A percentile compares a stretch with the other conserved stretches of the same genome.
These are phyloP conservation scores for Copromyces sp. DNA, from an alignment of 495 filamentous ascomycete genomes.

Conservation along the genomic window DNA sequence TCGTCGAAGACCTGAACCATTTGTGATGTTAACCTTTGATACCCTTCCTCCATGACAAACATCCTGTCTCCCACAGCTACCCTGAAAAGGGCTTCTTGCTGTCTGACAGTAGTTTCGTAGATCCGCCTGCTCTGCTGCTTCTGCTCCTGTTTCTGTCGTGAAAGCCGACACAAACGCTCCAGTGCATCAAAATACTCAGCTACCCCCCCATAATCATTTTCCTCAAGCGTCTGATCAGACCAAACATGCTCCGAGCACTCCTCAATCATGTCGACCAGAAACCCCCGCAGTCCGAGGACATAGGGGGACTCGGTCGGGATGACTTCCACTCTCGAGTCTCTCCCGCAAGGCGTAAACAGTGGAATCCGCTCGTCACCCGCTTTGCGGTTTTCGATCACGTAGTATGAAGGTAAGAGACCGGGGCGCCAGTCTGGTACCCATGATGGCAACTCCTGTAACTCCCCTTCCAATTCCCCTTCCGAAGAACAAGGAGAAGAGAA, in stretches of 20 bases:
- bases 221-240: neutral
- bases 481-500: neutral
- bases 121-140: neutral
- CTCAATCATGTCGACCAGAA: slow-evolving; percentile 2
- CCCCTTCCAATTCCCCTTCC: neutral
- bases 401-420: neutral
- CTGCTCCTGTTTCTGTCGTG: neutral
- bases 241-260: neutral
- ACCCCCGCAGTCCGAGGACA: neutral
- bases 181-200: neutral
- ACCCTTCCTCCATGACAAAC: neutral
- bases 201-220: neutral
- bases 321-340: neutral
- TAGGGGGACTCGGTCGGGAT: neutral
- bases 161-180: neutral
- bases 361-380: neutral
- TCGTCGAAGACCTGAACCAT: neutral
- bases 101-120: neutral
- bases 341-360: slow-evolving; percentile 3
- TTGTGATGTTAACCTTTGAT: neutral
- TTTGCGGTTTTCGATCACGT: neutral
- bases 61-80: neutral
- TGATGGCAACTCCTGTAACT: neutral
- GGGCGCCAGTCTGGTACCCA: slow-evolving; percentile 9
- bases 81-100: neutral